Evolutionary conservation across 768 basidiomycete genomes (phyloP).

Genomic region (Tulasnella sp.): DNA sequence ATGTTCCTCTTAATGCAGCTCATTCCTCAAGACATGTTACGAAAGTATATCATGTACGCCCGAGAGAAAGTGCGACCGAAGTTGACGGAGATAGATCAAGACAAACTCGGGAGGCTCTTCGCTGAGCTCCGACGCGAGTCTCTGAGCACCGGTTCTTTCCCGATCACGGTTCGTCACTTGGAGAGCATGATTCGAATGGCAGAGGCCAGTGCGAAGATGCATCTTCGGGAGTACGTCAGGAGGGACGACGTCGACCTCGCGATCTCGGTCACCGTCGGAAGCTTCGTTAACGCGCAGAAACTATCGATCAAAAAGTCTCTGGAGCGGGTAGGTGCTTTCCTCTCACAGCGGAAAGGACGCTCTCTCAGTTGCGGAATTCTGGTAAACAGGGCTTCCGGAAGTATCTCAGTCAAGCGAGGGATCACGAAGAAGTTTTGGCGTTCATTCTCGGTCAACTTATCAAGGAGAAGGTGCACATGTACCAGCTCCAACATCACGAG

Average conservation of each 20-base stretch:
- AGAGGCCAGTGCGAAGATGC: slow-evolving; percentile 98
- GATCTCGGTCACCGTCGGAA: slow-evolving; percentile 90
- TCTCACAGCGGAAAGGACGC: neutral
- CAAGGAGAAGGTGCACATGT: slow-evolving; percentile 85
- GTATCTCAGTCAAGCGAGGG: slow-evolving; percentile 91
- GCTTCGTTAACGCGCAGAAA: slow-evolving; percentile 96
- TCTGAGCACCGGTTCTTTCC: slow-evolving; percentile 95
- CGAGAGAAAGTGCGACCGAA: slow-evolving; percentile 90
- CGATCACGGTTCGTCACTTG: slow-evolving; percentile 94
- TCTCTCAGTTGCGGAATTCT: neutral
- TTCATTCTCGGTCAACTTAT: slow-evolving; percentile 92
- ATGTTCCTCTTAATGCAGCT: slow-evolving; percentile 50
- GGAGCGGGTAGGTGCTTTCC: slow-evolving; percentile 59
- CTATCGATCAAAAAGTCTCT: slow-evolving; percentile 97
- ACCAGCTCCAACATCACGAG: slow-evolving; percentile 70
- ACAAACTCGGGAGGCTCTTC: slow-evolving; percentile 91
- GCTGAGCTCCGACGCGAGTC: slow-evolving; percentile 95
- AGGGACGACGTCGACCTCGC: slow-evolving; percentile 96
- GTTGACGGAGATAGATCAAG: slow-evolving; percentile 90
- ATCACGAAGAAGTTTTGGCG: slow-evolving; percentile 91
- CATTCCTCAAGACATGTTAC: slow-evolving; percentile 92
- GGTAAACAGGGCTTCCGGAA: slow-evolving; percentile 81
- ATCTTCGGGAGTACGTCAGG: slow-evolving; percentile 91
- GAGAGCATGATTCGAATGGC: slow-evolving; percentile 99
- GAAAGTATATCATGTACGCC: slow-evolving; percentile 99